Evolutionary conservation across 1,284 basidiomycete species (phyloP), one percentile per base, ranked within the genome.

Genomic region (Jaminaea rosea): DNA sequence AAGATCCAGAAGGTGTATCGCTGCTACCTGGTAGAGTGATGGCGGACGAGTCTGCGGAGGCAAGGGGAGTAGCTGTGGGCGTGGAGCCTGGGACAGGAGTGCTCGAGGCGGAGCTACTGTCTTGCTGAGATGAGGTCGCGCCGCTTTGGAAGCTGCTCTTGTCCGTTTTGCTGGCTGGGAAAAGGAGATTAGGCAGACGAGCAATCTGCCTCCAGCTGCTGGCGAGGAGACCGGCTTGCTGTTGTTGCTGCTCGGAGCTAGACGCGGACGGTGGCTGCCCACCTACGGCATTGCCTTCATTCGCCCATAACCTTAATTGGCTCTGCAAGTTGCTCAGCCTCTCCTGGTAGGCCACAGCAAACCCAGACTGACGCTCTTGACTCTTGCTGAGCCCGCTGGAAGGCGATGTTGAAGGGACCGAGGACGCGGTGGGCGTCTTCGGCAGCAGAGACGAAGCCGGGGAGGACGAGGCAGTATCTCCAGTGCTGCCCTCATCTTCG

Each of bases 261-360:
- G 31, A n/a, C n/a, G n/a, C n/a, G n/a, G n/a, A n/a, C 2, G 39
- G 7, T 42, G 13, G 19, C 39, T 42, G 39, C 39, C n/a, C n/a
- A n/a, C n/a, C n/a, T n/a, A n/a, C n/a, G n/a, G n/a, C n/a, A n/a
- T n/a, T 23, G 7, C 19, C 39, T 2, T 42, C 39, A 7, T 23
- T 4, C 3, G 31, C 23, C 51, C 48, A 50, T 3, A 53, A 27
- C 11, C 44, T 19, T 2, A 50, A 23, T 4, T 48, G 47, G 19
- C 21, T 48, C 9, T 26, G 23, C 15, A 53, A 21, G 11, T 31
- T 15, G 26, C 50, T 19, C 21, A 53, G 23, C 11, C 51, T 17
- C 41, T 53, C 37, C 34, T 48, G 37, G 47, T 53, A 53, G 7
- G 51, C 49, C n/a, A 21, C 48, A 9, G 51, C 49, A 26, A 53